Percentiles rank a stretch among this genome's conserved stretches.
Conservation (phyloP, 1,139 yeast genomes). For the Hemisphaericaspora xylanilytica region DNA sequence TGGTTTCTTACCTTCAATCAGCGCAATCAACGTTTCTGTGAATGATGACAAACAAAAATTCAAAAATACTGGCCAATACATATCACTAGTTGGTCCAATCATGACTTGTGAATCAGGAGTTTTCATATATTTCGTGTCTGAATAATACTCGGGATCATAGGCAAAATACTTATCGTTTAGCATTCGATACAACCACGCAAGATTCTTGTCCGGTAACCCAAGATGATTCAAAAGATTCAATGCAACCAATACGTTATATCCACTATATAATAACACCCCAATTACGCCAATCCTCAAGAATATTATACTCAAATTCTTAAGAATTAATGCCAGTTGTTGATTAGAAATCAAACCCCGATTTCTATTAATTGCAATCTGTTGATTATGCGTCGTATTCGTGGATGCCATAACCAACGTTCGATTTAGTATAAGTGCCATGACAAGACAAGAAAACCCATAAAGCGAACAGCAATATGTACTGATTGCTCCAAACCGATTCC, state of each 20-base stretch:
- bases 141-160: constrained; percentile 31
- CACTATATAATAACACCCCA: constrained; percentile 29
- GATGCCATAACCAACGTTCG: constrained; percentile 68
- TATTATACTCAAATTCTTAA: constrained; percentile 23
- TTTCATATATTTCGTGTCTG: constrained; percentile 30
- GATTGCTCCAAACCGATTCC: constrained; percentile 21
- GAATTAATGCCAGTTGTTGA: constrained; percentile 18
- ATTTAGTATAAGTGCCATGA: constrained; percentile 63
- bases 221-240: constrained; percentile 27
- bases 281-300: constrained; percentile 39
- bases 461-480: constrained; percentile 34
- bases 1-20: constrained; percentile 57
- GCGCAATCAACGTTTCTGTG: constrained; percentile 67
- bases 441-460: constrained; percentile 47
- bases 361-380: constrained; percentile 20
- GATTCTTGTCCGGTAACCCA: constrained; percentile 19
- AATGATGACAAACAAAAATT: constrained; percentile 63
- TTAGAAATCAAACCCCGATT: constrained; percentile 11
- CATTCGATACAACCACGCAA: constrained; percentile 20
- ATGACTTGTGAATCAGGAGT: constrained; percentile 32
- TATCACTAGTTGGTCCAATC: constrained; percentile 52
- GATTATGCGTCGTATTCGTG: constrained; percentile 37
- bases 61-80: constrained; percentile 65
- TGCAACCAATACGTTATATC: constrained; percentile 37
- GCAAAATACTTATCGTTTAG: constrained; percentile 28